Evolutionary conservation across 2,329 filamentous ascomycete species (phyloP).

Genomic region (Stagonosporopsis rhizophila): DNA sequence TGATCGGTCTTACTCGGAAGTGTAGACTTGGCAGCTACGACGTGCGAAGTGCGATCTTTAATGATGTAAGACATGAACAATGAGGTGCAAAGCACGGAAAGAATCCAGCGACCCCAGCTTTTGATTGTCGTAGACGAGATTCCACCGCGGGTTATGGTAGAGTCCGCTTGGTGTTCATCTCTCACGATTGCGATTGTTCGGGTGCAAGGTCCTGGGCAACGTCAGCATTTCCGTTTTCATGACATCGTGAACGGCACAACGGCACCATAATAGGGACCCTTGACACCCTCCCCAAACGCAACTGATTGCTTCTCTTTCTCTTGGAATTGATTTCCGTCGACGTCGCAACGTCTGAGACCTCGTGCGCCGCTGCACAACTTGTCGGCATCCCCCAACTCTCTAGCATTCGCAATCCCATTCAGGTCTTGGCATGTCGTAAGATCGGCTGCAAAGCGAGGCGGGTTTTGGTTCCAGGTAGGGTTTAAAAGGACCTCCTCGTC

Average conservation of each 20-base stretch:
- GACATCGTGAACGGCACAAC: slow-evolving; percentile 1
- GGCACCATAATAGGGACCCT: slow-evolving; percentile 30
- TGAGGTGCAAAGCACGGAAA: slow-evolving; percentile 38
- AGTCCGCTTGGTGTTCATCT: slow-evolving; percentile 27
- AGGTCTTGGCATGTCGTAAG: slow-evolving; percentile 41
- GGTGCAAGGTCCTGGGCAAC: slow-evolving; percentile 38
- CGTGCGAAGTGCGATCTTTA: slow-evolving; percentile 5
- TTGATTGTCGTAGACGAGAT: slow-evolving; percentile 3
- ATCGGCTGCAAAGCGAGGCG: slow-evolving; percentile 40
- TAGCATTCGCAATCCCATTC: slow-evolving; percentile 42
- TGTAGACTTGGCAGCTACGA: slow-evolving; percentile 10
- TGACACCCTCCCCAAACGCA: slow-evolving; percentile 35
- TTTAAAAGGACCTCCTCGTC: slow-evolving; percentile 37
- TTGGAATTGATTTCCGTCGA: slow-evolving; percentile 25
- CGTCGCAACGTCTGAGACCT: slow-evolving; percentile 21
- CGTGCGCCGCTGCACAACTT: slow-evolving; percentile 21
- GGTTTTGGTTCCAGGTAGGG: slow-evolving; percentile 42
- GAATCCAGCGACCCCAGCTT: slow-evolving; percentile 33
- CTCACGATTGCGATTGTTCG: slow-evolving; percentile 29
- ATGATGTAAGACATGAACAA: slow-evolving; percentile 29
- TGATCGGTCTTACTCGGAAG: slow-evolving; percentile 19
- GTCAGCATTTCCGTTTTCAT: slow-evolving; percentile 19
- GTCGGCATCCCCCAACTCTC: slow-evolving; percentile 38
- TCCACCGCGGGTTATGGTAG: slow-evolving; percentile 9
- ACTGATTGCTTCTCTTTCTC: slow-evolving; percentile 25